Evolutionary conservation across 176 grass and related monocot species (phyloP).

Genomic region (Rhynchospora pubera): DNA sequence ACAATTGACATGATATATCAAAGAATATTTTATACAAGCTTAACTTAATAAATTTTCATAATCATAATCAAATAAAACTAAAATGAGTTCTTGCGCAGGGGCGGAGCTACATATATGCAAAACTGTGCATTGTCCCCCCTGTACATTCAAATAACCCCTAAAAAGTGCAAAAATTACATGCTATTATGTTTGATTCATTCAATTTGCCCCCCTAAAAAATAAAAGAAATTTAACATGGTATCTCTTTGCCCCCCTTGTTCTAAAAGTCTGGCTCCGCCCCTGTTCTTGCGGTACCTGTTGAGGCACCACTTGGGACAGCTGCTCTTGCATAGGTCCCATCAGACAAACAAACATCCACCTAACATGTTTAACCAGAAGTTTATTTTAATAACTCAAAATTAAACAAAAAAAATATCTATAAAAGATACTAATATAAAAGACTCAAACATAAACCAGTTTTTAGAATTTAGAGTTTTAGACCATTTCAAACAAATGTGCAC

Average conservation of each 20-base stretch:
- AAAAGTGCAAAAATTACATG: too few species aligned
- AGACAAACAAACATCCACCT: constrained; percentile 70
- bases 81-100: not conserved
- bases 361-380: not conserved
- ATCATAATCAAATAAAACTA: not conserved
- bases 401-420: not conserved
- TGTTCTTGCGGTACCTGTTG: constrained; percentile 72
- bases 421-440: not conserved
- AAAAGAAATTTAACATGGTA: too few species aligned
- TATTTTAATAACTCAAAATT: not conserved
- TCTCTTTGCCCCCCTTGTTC: too few species aligned
- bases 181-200: too few species aligned
- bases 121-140: too few species aligned
- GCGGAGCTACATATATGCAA: too few species aligned
- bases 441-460: not conserved
- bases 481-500: not conserved
- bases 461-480: not conserved
- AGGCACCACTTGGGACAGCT: constrained; percentile 88
- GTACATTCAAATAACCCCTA: too few species aligned
- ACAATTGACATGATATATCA: not conserved
- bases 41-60: not conserved
- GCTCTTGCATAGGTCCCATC: constrained; percentile 65
- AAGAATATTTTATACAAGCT: not conserved
- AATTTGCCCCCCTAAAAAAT: too few species aligned
- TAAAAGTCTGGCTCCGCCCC: too few species aligned